Evolutionary conservation across 164 flowering plant genomes (phyloP).

Genomic region (Kingdonia uniflora): DNA sequence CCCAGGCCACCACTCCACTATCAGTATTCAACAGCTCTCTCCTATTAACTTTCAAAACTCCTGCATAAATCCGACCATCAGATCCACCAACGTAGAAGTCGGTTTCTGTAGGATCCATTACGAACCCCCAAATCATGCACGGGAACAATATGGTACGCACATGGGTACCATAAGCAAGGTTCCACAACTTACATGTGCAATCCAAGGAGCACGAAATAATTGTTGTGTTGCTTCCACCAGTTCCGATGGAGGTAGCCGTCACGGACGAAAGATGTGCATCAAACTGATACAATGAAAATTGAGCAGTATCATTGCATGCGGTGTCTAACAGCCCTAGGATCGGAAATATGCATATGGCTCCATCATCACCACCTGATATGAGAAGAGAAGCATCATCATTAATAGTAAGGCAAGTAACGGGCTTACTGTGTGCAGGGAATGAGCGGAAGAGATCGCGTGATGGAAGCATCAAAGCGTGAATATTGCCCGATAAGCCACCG

Average conservation of each 20-base stretch:
- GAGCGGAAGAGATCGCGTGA: constrained; percentile 23
- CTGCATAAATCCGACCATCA: constrained; percentile 35
- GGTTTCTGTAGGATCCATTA: constrained; percentile 13
- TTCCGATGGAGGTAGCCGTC: constrained; percentile 19
- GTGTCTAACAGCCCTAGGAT: constrained; percentile 14
- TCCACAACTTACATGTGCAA: constrained; percentile 40
- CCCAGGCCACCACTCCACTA: constrained; percentile 12
- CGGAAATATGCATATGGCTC: constrained; percentile 13
- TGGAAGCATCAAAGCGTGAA: constrained; percentile 26
- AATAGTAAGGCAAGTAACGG: constrained; percentile 23
- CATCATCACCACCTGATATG: constrained; percentile 20
- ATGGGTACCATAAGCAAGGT: constrained; percentile 18
- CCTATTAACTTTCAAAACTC: constrained; percentile 11
- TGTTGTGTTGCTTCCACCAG: constrained; percentile 13
- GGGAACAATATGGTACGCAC: constrained; percentile 22
- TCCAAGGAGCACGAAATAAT: constrained; percentile 35
- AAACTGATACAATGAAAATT: constrained; percentile 13
- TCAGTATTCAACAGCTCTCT: background rate
- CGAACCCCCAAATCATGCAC: constrained; percentile 22
- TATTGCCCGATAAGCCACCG: constrained; percentile 40
- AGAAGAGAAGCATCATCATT: constrained; percentile 18
- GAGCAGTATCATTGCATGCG: background rate
- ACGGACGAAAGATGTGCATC: constrained; percentile 24
- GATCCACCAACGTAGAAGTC: constrained; percentile 37
- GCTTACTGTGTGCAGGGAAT: constrained; percentile 23